Conservation (phyloP, 2,329 filamentous ascomycete species). For the Sporothrix humicola region DNA sequence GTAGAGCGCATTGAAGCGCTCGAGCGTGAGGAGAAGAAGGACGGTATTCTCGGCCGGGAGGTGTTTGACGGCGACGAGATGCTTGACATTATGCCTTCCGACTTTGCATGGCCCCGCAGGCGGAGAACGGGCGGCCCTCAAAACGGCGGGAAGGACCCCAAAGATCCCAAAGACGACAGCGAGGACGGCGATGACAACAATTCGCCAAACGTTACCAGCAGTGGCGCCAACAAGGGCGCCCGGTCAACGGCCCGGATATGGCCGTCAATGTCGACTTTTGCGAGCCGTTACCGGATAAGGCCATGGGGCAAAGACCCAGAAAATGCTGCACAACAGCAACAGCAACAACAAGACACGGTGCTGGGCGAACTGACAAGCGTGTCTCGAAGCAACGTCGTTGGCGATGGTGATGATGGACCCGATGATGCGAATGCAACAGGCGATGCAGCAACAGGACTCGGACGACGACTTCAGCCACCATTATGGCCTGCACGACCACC, state of each 20-base stretch:
- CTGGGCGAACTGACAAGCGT: slow-evolving; percentile 8
- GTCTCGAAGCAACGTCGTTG: slow-evolving; percentile 33
- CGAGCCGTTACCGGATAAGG: slow-evolving; percentile 48
- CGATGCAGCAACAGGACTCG: not conserved
- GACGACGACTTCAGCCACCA: slow-evolving; percentile 49
- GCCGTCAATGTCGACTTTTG: slow-evolving; percentile 46
- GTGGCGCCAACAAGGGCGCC: not conserved
- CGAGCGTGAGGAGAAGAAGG: slow-evolving; percentile 91
- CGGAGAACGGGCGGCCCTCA: slow-evolving; percentile 44
- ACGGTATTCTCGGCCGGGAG: slow-evolving; percentile 87
- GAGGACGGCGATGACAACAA: slow-evolving; percentile 47
- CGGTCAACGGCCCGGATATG: slow-evolving; percentile 6
- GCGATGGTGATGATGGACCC: slow-evolving; percentile 39
- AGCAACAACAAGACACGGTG: not conserved
- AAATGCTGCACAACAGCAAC: not conserved
- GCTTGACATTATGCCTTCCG: slow-evolving; percentile 67
- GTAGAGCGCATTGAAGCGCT: slow-evolving; percentile 92
- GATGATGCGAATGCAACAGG: slow-evolving; percentile 40
- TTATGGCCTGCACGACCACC: slow-evolving; percentile 63
- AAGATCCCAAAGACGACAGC: slow-evolving; percentile 43
- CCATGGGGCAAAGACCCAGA: slow-evolving; percentile 38
- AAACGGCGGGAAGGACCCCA: slow-evolving; percentile 44
- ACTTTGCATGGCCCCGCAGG: slow-evolving; percentile 55
- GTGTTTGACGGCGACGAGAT: slow-evolving; percentile 95
- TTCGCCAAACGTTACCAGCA: not conserved